These are phyloP conservation scores for Yamadazyma sp. DNA, from an alignment of 805 yeast species.

Conservation along the genomic window DNA sequence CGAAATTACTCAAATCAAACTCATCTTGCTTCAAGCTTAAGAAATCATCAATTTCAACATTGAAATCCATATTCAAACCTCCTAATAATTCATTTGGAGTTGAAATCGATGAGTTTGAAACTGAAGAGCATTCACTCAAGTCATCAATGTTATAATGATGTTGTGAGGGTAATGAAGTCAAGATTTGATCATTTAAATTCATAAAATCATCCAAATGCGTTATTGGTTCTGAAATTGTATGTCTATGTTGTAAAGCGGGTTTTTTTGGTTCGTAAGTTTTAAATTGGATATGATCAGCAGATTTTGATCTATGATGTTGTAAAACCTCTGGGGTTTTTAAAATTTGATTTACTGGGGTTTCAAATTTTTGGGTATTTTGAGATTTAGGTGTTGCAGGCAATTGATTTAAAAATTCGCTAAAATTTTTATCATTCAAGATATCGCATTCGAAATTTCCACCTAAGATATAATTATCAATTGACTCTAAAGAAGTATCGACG, in stretches of 20 bases:
- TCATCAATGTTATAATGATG: constrained; percentile 6
- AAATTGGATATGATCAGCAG: constrained; percentile 20
- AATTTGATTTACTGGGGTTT: constrained; percentile 18
- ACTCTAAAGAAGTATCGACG: constrained; percentile 11
- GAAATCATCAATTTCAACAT: constrained; percentile 21
- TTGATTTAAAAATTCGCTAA: constrained; percentile 1
- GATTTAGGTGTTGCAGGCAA: constrained; percentile 19
- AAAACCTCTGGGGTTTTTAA: constrained; percentile 12
- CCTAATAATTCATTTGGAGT: constrained; percentile 7
- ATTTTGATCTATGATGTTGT: constrained; percentile 27
- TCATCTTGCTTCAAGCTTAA: constrained; percentile 23
- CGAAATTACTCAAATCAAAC: constrained; percentile 24
- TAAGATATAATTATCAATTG: too few relatives aligned
- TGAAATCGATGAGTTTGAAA: constrained; percentile 8
- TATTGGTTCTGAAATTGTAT: constrained; percentile 22
- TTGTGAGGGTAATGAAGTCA: constrained; percentile 7
- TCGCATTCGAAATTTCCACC: background rate
- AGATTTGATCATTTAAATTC: constrained; percentile 24
- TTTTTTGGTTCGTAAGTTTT: constrained; percentile 15
- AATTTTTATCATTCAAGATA: background rate
- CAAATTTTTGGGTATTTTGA: constrained; percentile 20
- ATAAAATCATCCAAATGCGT: constrained; percentile 27
- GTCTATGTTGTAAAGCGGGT: constrained; percentile 18
- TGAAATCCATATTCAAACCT: constrained; percentile 9
- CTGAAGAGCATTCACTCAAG: constrained; percentile 3